phyloP scores from a whole-genome alignment of 441 rosid species.

The Mallotus japonicus region DNA sequence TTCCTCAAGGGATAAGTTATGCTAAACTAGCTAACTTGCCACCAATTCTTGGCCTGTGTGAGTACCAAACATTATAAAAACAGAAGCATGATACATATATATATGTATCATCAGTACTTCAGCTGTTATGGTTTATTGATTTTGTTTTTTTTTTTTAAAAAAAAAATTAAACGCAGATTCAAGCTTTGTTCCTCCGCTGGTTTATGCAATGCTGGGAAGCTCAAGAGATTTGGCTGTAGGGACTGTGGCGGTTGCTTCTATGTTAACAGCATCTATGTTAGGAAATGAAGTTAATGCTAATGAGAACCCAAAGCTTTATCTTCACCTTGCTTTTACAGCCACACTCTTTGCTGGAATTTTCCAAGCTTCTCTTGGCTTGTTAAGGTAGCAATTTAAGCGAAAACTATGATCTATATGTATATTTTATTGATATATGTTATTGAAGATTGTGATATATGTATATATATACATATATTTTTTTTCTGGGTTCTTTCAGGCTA shows the following conservation, averaged over 20 bases:
- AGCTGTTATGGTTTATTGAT: too few relatives aligned
- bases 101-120: too few relatives aligned
- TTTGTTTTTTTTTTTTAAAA: neutral
- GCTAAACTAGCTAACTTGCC: conserved; percentile 95
- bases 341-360: conserved; percentile 84
- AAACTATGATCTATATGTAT: neutral
- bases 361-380: conserved; percentile 76
- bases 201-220: conserved; percentile 93
- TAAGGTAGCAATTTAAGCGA: conserved; percentile 45
- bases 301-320: conserved; percentile 70
- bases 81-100: too few relatives aligned
- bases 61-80: conserved; percentile 21
- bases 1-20: conserved; percentile 95
- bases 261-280: conserved; percentile 70
- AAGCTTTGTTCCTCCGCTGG: conserved; percentile 83
- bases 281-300: conserved; percentile 63
- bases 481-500: conserved; percentile 46
- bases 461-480: too few relatives aligned
- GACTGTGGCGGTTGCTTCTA: conserved; percentile 83
- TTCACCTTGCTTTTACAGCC: conserved; percentile 92
- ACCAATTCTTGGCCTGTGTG: conserved; percentile 91
- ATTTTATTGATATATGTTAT: neutral
- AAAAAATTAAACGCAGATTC: conserved; percentile 49
- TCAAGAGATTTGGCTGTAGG: conserved; percentile 93
- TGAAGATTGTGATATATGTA: neutral